Percentiles rank a stretch among this genome's conserved stretches.
Evolutionary conservation across 345 rosid species (phyloP).

Genomic region (Theobroma cacao): DNA sequence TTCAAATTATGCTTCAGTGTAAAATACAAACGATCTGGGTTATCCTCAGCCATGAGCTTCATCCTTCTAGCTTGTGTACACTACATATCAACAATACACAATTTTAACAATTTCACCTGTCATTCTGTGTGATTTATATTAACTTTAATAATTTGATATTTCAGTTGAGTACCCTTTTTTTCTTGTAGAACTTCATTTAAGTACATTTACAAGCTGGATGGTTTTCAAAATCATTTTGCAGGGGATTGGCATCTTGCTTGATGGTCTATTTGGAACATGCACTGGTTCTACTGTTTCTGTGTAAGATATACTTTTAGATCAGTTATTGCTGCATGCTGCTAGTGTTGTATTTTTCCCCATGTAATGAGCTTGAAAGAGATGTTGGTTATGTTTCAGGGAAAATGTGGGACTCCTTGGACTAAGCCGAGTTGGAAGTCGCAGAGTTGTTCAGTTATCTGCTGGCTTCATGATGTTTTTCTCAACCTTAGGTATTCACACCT

Average conservation of each 20-base stretch:
- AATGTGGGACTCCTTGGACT: slow-evolving; percentile 94
- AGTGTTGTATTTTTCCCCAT: background rate
- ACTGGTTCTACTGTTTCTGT: slow-evolving; percentile 92
- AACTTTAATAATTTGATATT: background rate
- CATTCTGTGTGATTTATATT: background rate
- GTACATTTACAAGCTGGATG: background rate
- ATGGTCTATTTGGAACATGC: slow-evolving; percentile 92
- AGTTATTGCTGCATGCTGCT: slow-evolving; percentile 3
- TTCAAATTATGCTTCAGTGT: background rate
- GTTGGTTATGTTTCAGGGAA: slow-evolving; percentile 52
- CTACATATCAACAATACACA: background rate
- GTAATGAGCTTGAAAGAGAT: background rate
- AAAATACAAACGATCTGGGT: no score
- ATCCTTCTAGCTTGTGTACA: background rate
- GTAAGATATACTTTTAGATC: slow-evolving; percentile 42
- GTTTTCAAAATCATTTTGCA: slow-evolving; percentile 24
- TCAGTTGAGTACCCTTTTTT: background rate
- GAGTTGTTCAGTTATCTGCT: slow-evolving; percentile 93
- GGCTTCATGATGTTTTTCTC: slow-evolving; percentile 98
- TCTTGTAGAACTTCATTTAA: background rate
- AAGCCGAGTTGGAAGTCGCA: slow-evolving; percentile 95
- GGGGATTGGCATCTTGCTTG: slow-evolving; percentile 90
- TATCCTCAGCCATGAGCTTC: background rate
- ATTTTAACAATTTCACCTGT: background rate
- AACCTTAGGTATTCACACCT: slow-evolving; percentile 46